phyloP scores from a whole-genome alignment of 352 stramenopile species.

The Plasmopara halstedii region DNA sequence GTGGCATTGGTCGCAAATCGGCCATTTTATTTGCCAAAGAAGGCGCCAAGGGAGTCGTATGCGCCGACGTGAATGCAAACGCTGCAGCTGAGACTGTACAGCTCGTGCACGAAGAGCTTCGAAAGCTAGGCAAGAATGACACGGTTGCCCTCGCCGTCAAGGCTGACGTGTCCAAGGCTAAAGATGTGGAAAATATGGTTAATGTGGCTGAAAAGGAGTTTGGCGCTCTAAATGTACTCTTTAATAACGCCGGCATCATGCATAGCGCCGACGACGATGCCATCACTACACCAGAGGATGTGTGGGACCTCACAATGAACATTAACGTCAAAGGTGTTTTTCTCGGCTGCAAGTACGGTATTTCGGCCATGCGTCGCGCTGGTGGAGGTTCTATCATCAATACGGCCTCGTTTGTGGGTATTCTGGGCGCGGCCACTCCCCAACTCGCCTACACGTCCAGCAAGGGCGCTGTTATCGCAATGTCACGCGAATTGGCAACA shows the following conservation, averaged over 20 bases:
- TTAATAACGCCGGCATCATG: conserved; percentile 88
- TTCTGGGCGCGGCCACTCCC: conserved; percentile 71
- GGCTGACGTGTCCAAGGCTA: conserved; percentile 67
- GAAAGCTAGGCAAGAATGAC: conserved; percentile 46
- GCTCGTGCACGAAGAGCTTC: conserved; percentile 59
- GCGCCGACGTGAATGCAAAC: conserved; percentile 67
- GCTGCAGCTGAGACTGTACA: conserved; percentile 54
- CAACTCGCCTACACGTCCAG: conserved; percentile 86
- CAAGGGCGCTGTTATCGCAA: conserved; percentile 82
- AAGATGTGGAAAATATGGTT: conserved; percentile 71
- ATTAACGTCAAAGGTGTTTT: conserved; percentile 89
- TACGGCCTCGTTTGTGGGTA: conserved; percentile 80
- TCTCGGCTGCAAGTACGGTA: conserved; percentile 82
- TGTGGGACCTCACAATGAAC: conserved; percentile 83
- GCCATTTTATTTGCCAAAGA: conserved; percentile 80
- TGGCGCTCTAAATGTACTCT: conserved; percentile 67
- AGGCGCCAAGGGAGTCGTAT: conserved; percentile 68
- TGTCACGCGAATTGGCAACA: conserved; percentile 78
- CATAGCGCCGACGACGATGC: conserved; percentile 75
- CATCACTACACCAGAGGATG: conserved; percentile 60
- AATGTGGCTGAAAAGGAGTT: conserved; percentile 73
- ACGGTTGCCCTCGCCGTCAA: conserved; percentile 46
- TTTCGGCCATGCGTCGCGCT: conserved; percentile 69
- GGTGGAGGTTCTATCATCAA: conserved; percentile 84
- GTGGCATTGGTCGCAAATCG: conserved; percentile 75